Conservation (phyloP, 805 yeast species). For the Starmerella stigmatis region DNA sequence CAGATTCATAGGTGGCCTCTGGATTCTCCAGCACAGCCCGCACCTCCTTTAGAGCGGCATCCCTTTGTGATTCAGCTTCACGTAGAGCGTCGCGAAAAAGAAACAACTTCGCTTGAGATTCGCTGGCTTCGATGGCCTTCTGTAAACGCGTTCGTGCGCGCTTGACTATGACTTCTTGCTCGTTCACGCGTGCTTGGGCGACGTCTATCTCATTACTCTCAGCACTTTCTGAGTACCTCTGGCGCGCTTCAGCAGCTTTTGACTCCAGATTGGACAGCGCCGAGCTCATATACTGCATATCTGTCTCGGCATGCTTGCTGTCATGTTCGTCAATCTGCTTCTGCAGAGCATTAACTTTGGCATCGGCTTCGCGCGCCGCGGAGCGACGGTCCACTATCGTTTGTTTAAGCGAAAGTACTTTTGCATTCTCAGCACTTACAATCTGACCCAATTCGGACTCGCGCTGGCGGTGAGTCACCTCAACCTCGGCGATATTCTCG, state of each 20-base stretch:
- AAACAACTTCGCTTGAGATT: slow-evolving; percentile 12
- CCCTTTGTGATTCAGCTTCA: neutral
- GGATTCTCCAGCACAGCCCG: neutral
- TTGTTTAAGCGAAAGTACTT: slow-evolving; percentile 25
- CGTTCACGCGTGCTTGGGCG: neutral
- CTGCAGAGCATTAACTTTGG: neutral
- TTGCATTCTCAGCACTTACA: slow-evolving; percentile 25
- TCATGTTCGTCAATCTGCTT: neutral
- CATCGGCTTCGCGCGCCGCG: slow-evolving; percentile 11
- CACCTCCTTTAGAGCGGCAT: neutral
- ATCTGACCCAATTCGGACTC: slow-evolving; percentile 26
- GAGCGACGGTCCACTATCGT: slow-evolving; percentile 4
- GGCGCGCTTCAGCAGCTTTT: neutral
- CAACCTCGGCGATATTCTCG: slow-evolving; percentile 14
- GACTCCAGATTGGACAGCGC: neutral
- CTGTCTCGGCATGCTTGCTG: neutral
- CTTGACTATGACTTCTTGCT: slow-evolving; percentile 2
- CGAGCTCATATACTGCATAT: neutral
- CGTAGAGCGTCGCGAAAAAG: slow-evolving; percentile 15
- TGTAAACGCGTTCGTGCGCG: slow-evolving; percentile 9
- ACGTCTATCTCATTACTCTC: neutral
- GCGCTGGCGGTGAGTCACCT: slow-evolving; percentile 25
- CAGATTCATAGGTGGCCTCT: neutral
- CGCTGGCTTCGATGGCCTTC: slow-evolving; percentile 15
- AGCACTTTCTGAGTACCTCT: neutral